Percentiles rank a stretch among this genome's conserved stretches.
Evolutionary conservation across 1,284 basidiomycete genomes (phyloP).

Genomic region (Albatrellus sp.): DNA sequence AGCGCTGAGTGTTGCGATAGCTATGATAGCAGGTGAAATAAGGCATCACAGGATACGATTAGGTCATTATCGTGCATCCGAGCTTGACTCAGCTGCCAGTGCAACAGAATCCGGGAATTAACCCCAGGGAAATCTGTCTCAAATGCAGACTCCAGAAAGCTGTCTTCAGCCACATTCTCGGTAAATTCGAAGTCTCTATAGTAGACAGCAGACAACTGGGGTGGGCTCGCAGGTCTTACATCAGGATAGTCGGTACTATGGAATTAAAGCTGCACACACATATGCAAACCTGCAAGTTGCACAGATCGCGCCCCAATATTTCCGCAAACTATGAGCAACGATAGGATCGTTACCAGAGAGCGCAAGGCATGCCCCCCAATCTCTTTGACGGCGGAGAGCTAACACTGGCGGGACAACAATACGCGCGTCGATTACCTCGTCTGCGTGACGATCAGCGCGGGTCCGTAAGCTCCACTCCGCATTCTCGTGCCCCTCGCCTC

Average conservation of each 20-base stretch:
- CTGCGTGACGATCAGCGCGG: constrained; percentile 27
- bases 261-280: constrained; percentile 66
- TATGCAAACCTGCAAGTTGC: neutral
- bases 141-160: too few relatives aligned
- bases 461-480: constrained; percentile 19
- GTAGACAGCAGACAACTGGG: too few relatives aligned
- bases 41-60: too few relatives aligned
- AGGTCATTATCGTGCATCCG: too few relatives aligned
- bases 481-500: constrained; percentile 34
- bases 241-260: constrained; percentile 78
- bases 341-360: neutral
- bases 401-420: constrained; percentile 46
- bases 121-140: too few relatives aligned
- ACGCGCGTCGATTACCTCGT: constrained; percentile 55
- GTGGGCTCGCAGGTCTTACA: too few relatives aligned
- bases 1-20: too few relatives aligned
- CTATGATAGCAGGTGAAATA: too few relatives aligned
- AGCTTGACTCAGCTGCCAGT: too few relatives aligned
- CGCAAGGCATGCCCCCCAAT: constrained; percentile 43
- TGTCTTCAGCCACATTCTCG: too few relatives aligned
- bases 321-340: neutral
- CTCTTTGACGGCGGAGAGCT: constrained; percentile 57
- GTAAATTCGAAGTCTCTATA: too few relatives aligned
- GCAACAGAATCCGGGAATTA: too few relatives aligned
- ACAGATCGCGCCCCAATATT: neutral